Base-by-base conservation (phyloP, 106 monocot genomes). In the Gastrodia elata region DNA sequence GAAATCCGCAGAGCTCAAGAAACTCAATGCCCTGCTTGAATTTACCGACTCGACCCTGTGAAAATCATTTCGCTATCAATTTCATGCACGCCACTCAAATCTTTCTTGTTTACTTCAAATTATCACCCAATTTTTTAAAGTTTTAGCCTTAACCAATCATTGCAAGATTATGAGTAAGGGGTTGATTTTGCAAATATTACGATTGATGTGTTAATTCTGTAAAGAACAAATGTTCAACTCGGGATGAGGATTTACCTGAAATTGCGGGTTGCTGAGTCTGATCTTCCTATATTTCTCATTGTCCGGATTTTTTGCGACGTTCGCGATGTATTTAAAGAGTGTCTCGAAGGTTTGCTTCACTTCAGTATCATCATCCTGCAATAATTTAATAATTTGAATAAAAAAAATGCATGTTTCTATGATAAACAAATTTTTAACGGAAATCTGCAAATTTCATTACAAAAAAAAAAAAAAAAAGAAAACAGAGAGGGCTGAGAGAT, bases 291-390 rank as follows among this genome's bases (percentile, higher is more conserved):
- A 97, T 76, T 90, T 97, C 67, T 97, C 97, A 49, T 97, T 86
- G 68, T 93, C 77, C 39, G 92, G 97, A 59, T 81, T 90, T 83
- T 74, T 97, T 0, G 81, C 97, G 34, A 90, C 83, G 65, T 97
- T 97, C 20, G 88, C 92, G 8, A 93, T 38, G 46, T 93, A 97
- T 20, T 84, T 90, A 18, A 97, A 86, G 44, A 97, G 92, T 43
- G 97, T 97, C 83, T 93, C 90, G 78, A 97, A 93, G 72, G 97
- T 93, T 83, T 88, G 84, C 80, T 97, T 93, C 35, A 93, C 93
- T 84, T 88, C 88, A 24, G 86, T 90, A 86, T 93, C 92, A 38
- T 97, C 97, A 43, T 93, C 92, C 97, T 97, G 70, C 55, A 34
- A 71, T 34, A 59, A 46, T 70, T 40, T 38, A 22, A 41, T 40